Conservation (phyloP, 148 eudicot species). For the Cornus suecica region DNA sequence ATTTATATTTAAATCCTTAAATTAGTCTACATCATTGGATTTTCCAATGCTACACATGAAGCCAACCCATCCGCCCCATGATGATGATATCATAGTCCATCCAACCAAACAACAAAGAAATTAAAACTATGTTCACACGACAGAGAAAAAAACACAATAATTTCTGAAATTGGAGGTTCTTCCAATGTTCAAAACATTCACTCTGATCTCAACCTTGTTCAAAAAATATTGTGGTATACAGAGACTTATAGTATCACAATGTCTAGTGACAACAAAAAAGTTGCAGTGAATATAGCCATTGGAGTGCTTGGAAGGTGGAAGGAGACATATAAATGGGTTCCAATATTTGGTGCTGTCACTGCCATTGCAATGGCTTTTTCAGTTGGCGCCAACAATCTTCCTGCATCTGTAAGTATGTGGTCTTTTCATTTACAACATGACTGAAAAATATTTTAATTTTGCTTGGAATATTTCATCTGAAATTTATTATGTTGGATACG, state of each 20-base stretch:
- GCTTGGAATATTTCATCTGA: neutral
- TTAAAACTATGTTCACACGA: neutral
- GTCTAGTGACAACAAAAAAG: neutral
- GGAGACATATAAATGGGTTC: constrained; percentile 8
- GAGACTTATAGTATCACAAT: neutral
- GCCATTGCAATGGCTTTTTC: constrained; percentile 5
- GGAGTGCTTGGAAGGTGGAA: neutral
- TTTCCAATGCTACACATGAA: neutral
- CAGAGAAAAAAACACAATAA: neutral
- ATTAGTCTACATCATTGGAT: neutral
- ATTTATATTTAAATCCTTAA: neutral
- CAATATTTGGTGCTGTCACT: constrained; percentile 1
- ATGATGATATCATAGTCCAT: neutral
- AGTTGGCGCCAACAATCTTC: constrained; percentile 6
- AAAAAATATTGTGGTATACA: neutral
- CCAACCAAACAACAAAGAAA: neutral
- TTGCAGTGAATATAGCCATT: neutral
- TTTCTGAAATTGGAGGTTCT: neutral
- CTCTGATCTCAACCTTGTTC: neutral
- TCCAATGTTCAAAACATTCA: constrained; percentile 1
- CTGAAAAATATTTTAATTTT: no score
- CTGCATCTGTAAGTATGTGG: constrained; percentile 7
- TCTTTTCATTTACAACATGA: neutral
- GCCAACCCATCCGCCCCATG: neutral
- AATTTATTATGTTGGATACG: neutral